Base-by-base conservation (phyloP, 805 yeast species). In the Candida boleticola region DNA sequence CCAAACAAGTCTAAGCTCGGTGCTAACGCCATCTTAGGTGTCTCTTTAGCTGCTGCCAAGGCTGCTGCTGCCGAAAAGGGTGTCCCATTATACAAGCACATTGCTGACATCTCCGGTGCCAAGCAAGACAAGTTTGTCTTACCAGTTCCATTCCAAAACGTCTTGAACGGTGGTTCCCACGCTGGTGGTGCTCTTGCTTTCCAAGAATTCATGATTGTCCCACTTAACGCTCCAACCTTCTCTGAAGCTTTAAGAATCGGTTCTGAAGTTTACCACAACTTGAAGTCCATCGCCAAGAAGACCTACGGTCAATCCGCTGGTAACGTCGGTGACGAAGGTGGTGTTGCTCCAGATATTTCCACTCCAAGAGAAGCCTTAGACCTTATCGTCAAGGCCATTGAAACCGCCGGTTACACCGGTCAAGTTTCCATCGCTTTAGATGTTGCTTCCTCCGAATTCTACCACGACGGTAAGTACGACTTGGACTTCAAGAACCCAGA, bases 241-340 rank as follows among this genome's bases (percentile, higher is more conserved):
- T 36, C 45, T 10, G 59, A 54, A 35, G 59, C 51, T 20, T 40
- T 53, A 22, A 46, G 59, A 42, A 42, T 45, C 22, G 53, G 49
- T 37, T 37, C 52, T 22, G 59, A 54, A 37, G 57, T 54, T 21
- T 54, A 54, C 41, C 59, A 54, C 42, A 39, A 22, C 17, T 44
- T 54, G 39, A 52, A 53, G 40, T n/a, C 39, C 17, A 44, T 53
- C 23, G 52, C 55, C 36, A 50, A 46, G 31, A 41, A 48, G 45
- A 43, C 45, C 35, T 53, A 52, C 42, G 60, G 58, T 6, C 44
- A 25, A 33, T 41, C 49, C 16, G 60, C 60, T 18, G 57, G 60
- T 19, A 53, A 55, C 40, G 60, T 53, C 19, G 57, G 60, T 14
- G 60, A 55, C 40, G 60, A 55, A 45, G 58, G 57, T 43, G 60